Evolutionary conservation across 148 eudicot species (phyloP), one percentile per base, ranked within the genome.

Genomic region (Arctostaphylos glauca): DNA sequence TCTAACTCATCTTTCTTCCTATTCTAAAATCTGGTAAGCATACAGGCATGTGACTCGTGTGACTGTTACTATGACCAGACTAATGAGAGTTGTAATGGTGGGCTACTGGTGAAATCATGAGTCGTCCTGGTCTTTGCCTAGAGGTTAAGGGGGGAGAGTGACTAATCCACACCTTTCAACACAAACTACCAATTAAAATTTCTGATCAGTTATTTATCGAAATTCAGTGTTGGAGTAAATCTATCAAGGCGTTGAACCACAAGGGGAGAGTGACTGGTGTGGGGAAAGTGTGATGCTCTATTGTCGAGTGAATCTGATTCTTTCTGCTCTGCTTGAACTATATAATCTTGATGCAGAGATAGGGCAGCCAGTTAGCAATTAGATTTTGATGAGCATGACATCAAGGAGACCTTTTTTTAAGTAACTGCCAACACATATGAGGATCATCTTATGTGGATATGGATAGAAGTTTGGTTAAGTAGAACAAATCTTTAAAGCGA

Each of bases 1-100:
- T 58, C 83, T 81, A 76, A 53, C 80, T 75, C 77, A 8, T 48
- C 50, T 81, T 18, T 49, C 56, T 64, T 47, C 14, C 6, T 46
- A 60, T 6, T 48, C 16, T 44, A 59, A 58, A 58, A 78, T 80
- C 52, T 55, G 43, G 38, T 14, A 81, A 44, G 41, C 77, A 54
- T 70, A 6, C 9, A 3, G 3, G 19, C 16, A 6, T 53, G n/a
- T 18, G n/a, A n/a, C n/a, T n/a, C n/a, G n/a, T n/a, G n/a, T n/a
- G 43, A 5, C 16, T 41, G 14, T 21, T 43, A 3, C 64, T 38
- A 19, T 54, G 31, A 15, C 31, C 52, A 10, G 41, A 53, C 14
- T 18, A 12, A 53, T 38, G 13, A 5, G 23, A 53, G 60, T 23
- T 75, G 77, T 59, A 71, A 78, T 66, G 46, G 47, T 5, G 53